Percentiles rank a stretch among this genome's conserved stretches.
Evolutionary conservation across 306 rosid species (phyloP).

Genomic region (Boehmeria nivea): DNA sequence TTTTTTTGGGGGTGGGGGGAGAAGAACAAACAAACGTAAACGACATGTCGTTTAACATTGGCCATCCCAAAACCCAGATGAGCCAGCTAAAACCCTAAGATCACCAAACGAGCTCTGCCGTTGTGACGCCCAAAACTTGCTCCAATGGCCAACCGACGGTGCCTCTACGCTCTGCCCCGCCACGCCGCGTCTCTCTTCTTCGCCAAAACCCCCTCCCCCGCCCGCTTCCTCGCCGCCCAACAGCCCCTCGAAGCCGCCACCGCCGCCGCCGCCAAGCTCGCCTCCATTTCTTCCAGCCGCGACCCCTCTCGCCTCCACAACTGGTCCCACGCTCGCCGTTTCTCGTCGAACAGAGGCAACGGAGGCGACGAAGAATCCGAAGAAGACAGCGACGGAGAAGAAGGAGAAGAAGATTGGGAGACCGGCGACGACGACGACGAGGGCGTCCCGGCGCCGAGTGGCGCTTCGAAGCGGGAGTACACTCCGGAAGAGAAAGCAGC

Average conservation of each 20-base stretch:
- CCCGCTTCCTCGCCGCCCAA: slow-evolving; percentile 23
- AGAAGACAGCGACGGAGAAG: slow-evolving; percentile 16
- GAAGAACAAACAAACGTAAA: too few relatives aligned
- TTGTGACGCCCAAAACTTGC: neutral
- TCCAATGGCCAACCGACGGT: slow-evolving; percentile 67
- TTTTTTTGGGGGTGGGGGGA: too few relatives aligned
- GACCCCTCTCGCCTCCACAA: slow-evolving; percentile 19
- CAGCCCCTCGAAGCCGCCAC: slow-evolving; percentile 18
- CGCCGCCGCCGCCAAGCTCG: slow-evolving; percentile 16
- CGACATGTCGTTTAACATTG: neutral
- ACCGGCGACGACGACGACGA: slow-evolving; percentile 14
- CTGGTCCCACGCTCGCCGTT: slow-evolving; percentile 37
- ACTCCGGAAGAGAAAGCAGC: slow-evolving; percentile 65
- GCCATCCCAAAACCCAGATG: neutral
- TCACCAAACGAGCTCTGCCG: neutral
- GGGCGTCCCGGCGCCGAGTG: slow-evolving; percentile 24
- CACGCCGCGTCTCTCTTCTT: slow-evolving; percentile 42
- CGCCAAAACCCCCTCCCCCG: slow-evolving; percentile 19
- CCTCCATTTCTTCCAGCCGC: slow-evolving; percentile 18
- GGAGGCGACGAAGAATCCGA: slow-evolving; percentile 19
- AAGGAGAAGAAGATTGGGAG: slow-evolving; percentile 25
- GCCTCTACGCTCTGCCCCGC: slow-evolving; percentile 47
- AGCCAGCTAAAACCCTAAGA: slow-evolving; percentile 21
- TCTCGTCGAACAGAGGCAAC: slow-evolving; percentile 40
- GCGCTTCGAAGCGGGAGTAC: slow-evolving; percentile 39